phyloP scores from a whole-genome alignment of 306 rosid species.

The Cucumis cinereus region DNA sequence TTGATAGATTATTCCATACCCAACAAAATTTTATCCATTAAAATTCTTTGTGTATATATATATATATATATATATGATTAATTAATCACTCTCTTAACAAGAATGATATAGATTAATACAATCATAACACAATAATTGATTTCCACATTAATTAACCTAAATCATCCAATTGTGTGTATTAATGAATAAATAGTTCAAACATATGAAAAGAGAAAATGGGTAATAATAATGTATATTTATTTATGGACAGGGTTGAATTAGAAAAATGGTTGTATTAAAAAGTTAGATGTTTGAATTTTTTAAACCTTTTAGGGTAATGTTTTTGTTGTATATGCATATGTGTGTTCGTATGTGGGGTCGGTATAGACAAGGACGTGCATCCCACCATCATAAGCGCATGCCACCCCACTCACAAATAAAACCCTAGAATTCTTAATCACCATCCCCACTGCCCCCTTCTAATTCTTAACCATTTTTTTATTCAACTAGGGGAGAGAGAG shows the following conservation, averaged over 20 bases:
- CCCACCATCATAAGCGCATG: constrained; percentile 31
- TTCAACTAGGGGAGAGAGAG: not conserved
- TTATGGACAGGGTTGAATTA: not conserved
- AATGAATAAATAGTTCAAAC: not conserved
- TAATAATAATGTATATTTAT: not conserved
- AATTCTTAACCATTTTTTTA: not conserved
- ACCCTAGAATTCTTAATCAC: constrained; percentile 23
- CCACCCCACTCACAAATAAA: constrained; percentile 26
- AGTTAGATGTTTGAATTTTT: not conserved
- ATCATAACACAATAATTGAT: not conserved
- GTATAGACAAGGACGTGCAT: constrained; percentile 20
- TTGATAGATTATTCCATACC: not conserved
- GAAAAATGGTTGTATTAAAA: not conserved
- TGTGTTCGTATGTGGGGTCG: not conserved
- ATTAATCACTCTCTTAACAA: not conserved
- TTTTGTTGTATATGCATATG: not conserved
- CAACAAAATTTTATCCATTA: not conserved
- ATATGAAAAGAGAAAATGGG: not conserved
- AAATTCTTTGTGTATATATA: not conserved
- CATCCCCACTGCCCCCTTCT: not conserved
- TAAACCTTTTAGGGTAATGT: not conserved
- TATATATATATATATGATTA: no score
- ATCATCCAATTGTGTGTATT: no score
- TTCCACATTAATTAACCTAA: not conserved
- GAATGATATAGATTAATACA: not conserved